Conservation (phyloP, 2,329 filamentous ascomycete species). For the Monosporascus sp. region DNA sequence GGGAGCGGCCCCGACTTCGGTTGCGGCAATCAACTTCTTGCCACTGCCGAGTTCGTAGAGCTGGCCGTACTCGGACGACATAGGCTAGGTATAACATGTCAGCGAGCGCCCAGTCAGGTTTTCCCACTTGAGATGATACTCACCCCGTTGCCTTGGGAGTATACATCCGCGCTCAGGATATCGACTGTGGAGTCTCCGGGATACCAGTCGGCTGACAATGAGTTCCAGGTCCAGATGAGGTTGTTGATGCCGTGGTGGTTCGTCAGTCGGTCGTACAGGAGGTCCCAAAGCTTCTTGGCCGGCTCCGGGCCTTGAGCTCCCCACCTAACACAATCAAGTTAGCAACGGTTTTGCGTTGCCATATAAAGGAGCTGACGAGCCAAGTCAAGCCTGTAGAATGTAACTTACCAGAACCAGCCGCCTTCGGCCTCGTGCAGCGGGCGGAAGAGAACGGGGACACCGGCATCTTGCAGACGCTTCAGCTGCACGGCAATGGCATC, state of each 20-base stretch:
- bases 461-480: slow-evolving; percentile 34
- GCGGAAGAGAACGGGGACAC: slow-evolving; percentile 41
- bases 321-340: slow-evolving; percentile 18
- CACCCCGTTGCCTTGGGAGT: slow-evolving; percentile 38
- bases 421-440: slow-evolving; percentile 47
- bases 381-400: not conserved
- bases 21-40: slow-evolving; percentile 41
- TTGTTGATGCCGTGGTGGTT: slow-evolving; percentile 40
- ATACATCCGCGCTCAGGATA: slow-evolving; percentile 40
- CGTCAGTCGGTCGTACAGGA: slow-evolving; percentile 40
- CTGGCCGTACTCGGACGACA: slow-evolving; percentile 37
- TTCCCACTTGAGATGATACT: slow-evolving; percentile 8
- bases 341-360: not conserved
- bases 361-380: not conserved
- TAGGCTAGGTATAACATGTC: slow-evolving; percentile 23
- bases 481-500: slow-evolving; percentile 43
- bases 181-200: slow-evolving; percentile 40
- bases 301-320: slow-evolving; percentile 40
- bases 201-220: slow-evolving; percentile 38
- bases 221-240: slow-evolving; percentile 47
- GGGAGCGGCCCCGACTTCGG: slow-evolving; percentile 42
- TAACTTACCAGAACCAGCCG: slow-evolving; percentile 41
- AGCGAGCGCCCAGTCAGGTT: not conserved
- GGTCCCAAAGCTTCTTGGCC: slow-evolving; percentile 35
- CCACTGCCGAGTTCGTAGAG: slow-evolving; percentile 36